Evolutionary conservation across 768 basidiomycete genomes (phyloP), one percentile per base, ranked within the genome.

Genomic region (Leccinum obscurum): DNA sequence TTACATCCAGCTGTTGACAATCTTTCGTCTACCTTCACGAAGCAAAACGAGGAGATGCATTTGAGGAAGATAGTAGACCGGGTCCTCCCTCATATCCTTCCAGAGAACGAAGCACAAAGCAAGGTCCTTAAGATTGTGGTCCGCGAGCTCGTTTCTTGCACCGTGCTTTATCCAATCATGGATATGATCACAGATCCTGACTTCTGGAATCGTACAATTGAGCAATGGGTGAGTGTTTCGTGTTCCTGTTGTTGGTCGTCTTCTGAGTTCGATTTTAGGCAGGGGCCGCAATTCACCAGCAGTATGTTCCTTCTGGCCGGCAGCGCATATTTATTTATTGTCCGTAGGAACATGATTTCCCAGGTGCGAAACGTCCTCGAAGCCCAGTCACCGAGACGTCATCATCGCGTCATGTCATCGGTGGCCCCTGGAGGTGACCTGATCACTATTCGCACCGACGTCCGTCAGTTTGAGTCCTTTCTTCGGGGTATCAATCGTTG

Each of bases 131-230:
- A 76, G 61, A 83, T 90, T 39, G 86, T 92, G 15, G 85, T 86
- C 3, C 78, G 93, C 51, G 97, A 99, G 75, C 83, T 98, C 64
- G 78, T 89, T 1, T 83, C 90, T 4, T 95, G 93, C 69, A 80
- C 88, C 2, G 85, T 96, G 3, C 69, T 98, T 44, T 87, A 90
- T 68, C 95, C 96, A 13, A 74, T 96, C 56, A 87, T 96, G 80
- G 93, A 98, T 53, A 92, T 96, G 88, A 70, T 98, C 37, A 82
- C 90, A 30, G 97, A 99, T 72, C 93, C 95, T 5, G 97, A 99
- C 73, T 97, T 97, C 64, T 98, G 95, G 95, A 99, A 99, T 76
- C 81, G 86, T 59, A 84, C 85, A 39, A 91, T 98, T 54, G 95
- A 98, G 73, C 88, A 95, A 76, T 85, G 92, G 77, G 95, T 94